phyloP scores from a whole-genome alignment of 345 rosid species.

The Camelina neglecta region DNA sequence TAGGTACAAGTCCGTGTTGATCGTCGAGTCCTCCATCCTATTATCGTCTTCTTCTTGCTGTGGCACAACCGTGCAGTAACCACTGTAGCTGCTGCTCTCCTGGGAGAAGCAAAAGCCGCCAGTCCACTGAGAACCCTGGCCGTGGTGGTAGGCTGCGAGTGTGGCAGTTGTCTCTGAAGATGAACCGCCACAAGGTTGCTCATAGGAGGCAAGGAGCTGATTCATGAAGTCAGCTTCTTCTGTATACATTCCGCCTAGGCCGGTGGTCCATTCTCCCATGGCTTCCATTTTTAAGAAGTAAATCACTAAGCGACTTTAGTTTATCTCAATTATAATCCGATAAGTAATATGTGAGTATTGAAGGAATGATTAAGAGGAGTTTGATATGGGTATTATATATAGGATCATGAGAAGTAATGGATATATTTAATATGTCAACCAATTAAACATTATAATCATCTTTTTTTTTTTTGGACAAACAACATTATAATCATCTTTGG shows the following conservation, averaged over 20 bases:
- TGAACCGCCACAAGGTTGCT: slow-evolving; percentile 37
- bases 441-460: slow-evolving; percentile 28
- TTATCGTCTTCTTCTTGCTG: slow-evolving; percentile 42
- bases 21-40: slow-evolving; percentile 45
- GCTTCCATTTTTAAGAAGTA: slow-evolving; percentile 48
- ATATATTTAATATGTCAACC: slow-evolving; percentile 30
- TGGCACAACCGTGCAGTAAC: slow-evolving; percentile 29
- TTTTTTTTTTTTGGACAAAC: background rate
- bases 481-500: slow-evolving; percentile 22
- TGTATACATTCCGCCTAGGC: slow-evolving; percentile 53
- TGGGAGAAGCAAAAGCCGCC: slow-evolving; percentile 44
- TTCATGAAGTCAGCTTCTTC: slow-evolving; percentile 84
- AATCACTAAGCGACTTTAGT: background rate
- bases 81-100: slow-evolving; percentile 44
- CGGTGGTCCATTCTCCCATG: slow-evolving; percentile 62
- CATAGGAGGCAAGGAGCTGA: slow-evolving; percentile 55
- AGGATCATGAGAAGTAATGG: slow-evolving; percentile 43
- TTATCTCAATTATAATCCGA: background rate
- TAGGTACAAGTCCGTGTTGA: slow-evolving; percentile 51
- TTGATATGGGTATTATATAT: slow-evolving; percentile 31
- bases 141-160: slow-evolving; percentile 23
- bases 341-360: slow-evolving; percentile 13
- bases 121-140: slow-evolving; percentile 19
- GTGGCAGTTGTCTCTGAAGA: slow-evolving; percentile 33
- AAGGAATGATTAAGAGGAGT: slow-evolving; percentile 32